phyloP scores from a whole-genome alignment of 805 yeast genomes.

The Candida lessepsii region DNA sequence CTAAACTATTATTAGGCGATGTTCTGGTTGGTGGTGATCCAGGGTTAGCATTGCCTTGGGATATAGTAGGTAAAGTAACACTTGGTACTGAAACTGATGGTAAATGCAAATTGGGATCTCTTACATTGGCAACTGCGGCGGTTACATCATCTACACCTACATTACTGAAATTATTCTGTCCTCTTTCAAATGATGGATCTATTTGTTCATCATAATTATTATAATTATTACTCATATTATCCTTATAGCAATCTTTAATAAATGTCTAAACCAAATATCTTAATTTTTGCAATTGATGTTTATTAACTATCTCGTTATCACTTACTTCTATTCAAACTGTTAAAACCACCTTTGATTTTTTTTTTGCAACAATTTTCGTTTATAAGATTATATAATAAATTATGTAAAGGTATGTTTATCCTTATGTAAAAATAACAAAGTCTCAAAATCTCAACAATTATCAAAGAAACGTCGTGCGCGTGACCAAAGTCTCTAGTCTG shows the following conservation, averaged over 20 bases:
- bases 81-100: slow-evolving; percentile 4
- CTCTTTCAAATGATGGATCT: slow-evolving; percentile 30
- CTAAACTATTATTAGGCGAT: neutral
- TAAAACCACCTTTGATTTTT: neutral
- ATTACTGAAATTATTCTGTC: slow-evolving; percentile 10
- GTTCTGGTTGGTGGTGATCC: slow-evolving; percentile 12
- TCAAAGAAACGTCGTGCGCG: too few relatives aligned
- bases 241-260: neutral
- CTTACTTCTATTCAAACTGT: neutral
- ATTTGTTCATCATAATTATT: slow-evolving; percentile 24
- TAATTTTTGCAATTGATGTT: too few relatives aligned
- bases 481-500: too few relatives aligned
- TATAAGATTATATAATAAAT: slow-evolving; percentile 10
- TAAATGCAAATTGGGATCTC: neutral
- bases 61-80: slow-evolving; percentile 6
- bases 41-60: slow-evolving; percentile 8
- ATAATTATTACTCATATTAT: slow-evolving; percentile 16
- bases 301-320: too few relatives aligned
- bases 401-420: slow-evolving; percentile 9
- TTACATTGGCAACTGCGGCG: slow-evolving; percentile 19
- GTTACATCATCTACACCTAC: slow-evolving; percentile 20
- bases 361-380: slow-evolving; percentile 9
- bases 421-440: neutral
- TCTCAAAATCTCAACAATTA: slow-evolving; percentile 2
- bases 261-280: too few relatives aligned